Conservation (phyloP, 2,329 filamentous ascomycete species). For the Cytospora chrysosperma region DNA sequence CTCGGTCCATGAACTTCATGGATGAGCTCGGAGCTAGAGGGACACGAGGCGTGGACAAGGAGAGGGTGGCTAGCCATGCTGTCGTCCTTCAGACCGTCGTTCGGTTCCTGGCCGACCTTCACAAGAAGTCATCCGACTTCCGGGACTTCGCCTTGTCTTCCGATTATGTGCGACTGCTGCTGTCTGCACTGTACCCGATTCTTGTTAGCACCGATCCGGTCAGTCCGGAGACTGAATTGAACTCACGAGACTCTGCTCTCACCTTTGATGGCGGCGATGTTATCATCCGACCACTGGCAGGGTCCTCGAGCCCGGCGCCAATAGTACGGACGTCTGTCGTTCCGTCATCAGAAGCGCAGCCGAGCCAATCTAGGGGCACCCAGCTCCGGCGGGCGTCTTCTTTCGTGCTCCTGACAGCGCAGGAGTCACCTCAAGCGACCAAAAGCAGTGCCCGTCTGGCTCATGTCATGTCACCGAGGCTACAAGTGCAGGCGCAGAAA, state of each 20-base stretch:
- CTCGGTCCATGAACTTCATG: conserved; percentile 66
- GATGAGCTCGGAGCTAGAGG: conserved; percentile 56
- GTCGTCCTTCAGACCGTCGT: conserved; percentile 73
- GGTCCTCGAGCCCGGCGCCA: conserved; percentile 60
- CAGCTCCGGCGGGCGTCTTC: conserved; percentile 80
- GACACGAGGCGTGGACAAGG: conserved; percentile 42
- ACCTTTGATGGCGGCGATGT: conserved; percentile 86
- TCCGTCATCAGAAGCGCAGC: conserved; percentile 48
- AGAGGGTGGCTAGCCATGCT: conserved; percentile 56
- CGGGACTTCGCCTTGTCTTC: conserved; percentile 79
- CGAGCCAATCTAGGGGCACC: conserved; percentile 49
- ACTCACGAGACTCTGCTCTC: conserved; percentile 75
- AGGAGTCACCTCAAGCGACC: conserved; percentile 57
- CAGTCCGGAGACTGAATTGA: conserved; percentile 80
- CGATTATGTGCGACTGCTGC: conserved; percentile 76
- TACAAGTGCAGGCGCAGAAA: conserved; percentile 47
- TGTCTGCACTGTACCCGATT: conserved; percentile 81
- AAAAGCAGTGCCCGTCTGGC: conserved; percentile 60
- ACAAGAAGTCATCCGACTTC: conserved; percentile 73
- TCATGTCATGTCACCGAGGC: conserved; percentile 59
- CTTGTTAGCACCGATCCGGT: conserved; percentile 84
- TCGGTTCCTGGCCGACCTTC: conserved; percentile 75
- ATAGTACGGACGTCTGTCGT: conserved; percentile 71
- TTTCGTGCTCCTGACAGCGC: conserved; percentile 81
- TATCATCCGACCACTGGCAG: conserved; percentile 70